Percentiles rank a stretch among this genome's conserved stretches.
Evolutionary conservation across 129 eudicot species (phyloP).

Genomic region (Escallonia rubra): DNA sequence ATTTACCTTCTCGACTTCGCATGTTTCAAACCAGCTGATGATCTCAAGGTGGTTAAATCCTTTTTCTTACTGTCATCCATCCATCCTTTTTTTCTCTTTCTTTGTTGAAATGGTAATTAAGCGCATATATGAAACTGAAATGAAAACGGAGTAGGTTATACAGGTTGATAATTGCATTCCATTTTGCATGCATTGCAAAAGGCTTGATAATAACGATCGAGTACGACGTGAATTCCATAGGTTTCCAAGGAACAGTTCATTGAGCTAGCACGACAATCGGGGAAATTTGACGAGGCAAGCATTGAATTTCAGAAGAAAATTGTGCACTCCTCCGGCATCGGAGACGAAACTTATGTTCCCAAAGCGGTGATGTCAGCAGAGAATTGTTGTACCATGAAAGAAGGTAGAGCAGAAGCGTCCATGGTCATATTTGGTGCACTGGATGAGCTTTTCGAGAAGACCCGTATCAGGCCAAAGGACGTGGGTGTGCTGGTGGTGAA

Average conservation of each 20-base stretch:
- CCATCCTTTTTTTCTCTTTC: neutral
- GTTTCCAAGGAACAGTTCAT: slow-evolving; percentile 76
- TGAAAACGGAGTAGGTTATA: no score
- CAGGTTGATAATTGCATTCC: no score
- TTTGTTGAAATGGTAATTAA: neutral
- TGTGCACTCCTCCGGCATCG: slow-evolving; percentile 78
- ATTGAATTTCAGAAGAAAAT: slow-evolving; percentile 80
- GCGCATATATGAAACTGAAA: no score
- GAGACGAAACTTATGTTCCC: slow-evolving; percentile 89
- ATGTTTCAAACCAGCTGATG: slow-evolving; percentile 74
- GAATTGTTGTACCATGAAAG: slow-evolving; percentile 86
- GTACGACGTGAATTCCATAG: slow-evolving; percentile 16
- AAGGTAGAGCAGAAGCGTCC: slow-evolving; percentile 87
- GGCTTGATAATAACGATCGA: no score
- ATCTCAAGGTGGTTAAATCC: slow-evolving; percentile 55
- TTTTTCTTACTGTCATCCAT: neutral
- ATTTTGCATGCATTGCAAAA: no score
- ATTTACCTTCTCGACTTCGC: slow-evolving; percentile 93
- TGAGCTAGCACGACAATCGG: slow-evolving; percentile 74
- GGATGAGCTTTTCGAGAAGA: slow-evolving; percentile 84
- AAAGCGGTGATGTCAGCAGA: slow-evolving; percentile 52
- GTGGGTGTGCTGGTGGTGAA: slow-evolving; percentile 83
- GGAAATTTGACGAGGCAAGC: slow-evolving; percentile 77
- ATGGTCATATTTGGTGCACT: slow-evolving; percentile 91
- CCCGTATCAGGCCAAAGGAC: slow-evolving; percentile 73